Percentiles rank a stretch among this genome's conserved stretches.
phyloP scores from a whole-genome alignment of 768 basidiomycete genomes.

The Cystofilobasidium capitatum region DNA sequence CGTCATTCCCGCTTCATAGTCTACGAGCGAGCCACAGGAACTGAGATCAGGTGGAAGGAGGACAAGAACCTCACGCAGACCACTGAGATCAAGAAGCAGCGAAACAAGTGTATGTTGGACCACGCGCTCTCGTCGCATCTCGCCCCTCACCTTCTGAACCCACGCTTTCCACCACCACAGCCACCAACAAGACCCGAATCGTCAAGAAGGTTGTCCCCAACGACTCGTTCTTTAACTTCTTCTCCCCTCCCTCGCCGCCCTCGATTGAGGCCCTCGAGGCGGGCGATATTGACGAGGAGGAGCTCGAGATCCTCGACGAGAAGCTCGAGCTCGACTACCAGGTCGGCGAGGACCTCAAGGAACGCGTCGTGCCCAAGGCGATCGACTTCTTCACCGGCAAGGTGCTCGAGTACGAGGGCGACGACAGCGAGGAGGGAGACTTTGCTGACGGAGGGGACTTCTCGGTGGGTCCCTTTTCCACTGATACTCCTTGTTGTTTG shows the following conservation, averaged over 20 bases:
- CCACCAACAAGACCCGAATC: conserved; percentile 46
- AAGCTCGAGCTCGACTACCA: conserved; percentile 95
- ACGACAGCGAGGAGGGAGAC: conserved; percentile 36
- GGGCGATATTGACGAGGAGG: conserved; percentile 58
- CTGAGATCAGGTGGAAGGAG: conserved; percentile 92
- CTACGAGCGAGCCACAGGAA: conserved; percentile 86
- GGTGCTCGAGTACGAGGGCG: conserved; percentile 65
- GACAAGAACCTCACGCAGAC: conserved; percentile 88
- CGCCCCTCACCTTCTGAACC: background rate
- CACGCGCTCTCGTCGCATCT: background rate
- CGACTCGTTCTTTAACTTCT: conserved; percentile 99
- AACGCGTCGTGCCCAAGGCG: conserved; percentile 87
- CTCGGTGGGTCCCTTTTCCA: conserved; percentile 42
- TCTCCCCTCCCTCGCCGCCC: conserved; percentile 69
- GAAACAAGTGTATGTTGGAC: conserved; percentile 87
- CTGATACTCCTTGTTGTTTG: conserved; percentile 19
- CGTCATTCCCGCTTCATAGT: conserved; percentile 40
- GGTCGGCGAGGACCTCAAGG: conserved; percentile 95
- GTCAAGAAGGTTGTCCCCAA: conserved; percentile 71
- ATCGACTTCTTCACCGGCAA: conserved; percentile 94
- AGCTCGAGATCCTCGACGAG: conserved; percentile 69
- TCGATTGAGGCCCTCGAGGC: conserved; percentile 57
- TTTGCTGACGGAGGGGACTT: conserved; percentile 44
- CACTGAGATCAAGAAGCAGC: conserved; percentile 97
- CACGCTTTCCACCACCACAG: conserved; percentile 30